Conservation (phyloP, 2,329 filamentous ascomycete genomes). For the Hortaea werneckii region DNA sequence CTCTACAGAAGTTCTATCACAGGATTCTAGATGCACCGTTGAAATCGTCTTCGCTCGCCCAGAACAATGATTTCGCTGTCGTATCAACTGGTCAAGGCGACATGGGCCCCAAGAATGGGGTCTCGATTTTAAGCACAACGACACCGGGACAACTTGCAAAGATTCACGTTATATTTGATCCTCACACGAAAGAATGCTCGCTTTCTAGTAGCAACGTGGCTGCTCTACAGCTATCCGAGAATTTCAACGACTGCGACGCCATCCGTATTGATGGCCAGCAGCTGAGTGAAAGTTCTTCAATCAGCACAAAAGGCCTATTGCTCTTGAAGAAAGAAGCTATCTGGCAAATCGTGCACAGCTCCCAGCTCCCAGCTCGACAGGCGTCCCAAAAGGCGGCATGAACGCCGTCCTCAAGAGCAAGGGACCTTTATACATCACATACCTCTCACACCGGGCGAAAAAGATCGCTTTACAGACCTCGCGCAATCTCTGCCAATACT, state of each 20-base stretch:
- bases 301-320: neutral
- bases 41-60: slow-evolving; percentile 11
- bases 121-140: slow-evolving; percentile 40
- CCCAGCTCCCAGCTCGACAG: neutral
- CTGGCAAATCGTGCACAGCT: too few relatives aligned
- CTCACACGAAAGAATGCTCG: slow-evolving; percentile 22
- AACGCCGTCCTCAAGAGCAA: slow-evolving; percentile 43
- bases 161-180: slow-evolving; percentile 31
- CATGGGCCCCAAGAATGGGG: slow-evolving; percentile 42
- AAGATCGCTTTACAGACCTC: slow-evolving; percentile 44
- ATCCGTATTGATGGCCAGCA: neutral
- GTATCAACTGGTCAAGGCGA: slow-evolving; percentile 43
- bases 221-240: slow-evolving; percentile 11
- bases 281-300: neutral
- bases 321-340: too few relatives aligned
- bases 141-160: slow-evolving; percentile 42
- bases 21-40: slow-evolving; percentile 21
- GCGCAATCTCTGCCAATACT: slow-evolving; percentile 49
- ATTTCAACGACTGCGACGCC: slow-evolving; percentile 6
- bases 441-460: slow-evolving; percentile 19
- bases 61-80: slow-evolving; percentile 34
- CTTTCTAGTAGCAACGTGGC: slow-evolving; percentile 36
- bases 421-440: slow-evolving; percentile 36
- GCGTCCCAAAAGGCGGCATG: slow-evolving; percentile 28
- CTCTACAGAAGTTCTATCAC: slow-evolving; percentile 40